Evolutionary conservation across 768 basidiomycete genomes (phyloP).

Genomic region (Cystofilobasidium ferigula): DNA sequence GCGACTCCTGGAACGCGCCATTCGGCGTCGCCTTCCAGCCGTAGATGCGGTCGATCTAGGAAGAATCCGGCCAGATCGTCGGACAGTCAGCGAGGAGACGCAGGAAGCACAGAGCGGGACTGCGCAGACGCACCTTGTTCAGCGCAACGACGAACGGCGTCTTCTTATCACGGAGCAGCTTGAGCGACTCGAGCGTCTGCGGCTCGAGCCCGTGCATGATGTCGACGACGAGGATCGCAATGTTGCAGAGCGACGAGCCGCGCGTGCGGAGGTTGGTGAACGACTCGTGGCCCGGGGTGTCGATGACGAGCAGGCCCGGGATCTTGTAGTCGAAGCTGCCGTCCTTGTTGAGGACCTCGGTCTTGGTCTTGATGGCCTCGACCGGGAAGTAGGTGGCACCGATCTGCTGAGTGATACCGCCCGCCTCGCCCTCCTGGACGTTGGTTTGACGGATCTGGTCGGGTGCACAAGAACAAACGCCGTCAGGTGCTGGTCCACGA

Average conservation of each 20-base stretch:
- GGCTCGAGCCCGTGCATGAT: slow-evolving; percentile 97
- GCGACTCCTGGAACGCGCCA: slow-evolving; percentile 80
- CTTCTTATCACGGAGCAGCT: slow-evolving; percentile 78
- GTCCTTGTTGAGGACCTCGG: slow-evolving; percentile 84
- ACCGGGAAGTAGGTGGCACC: slow-evolving; percentile 99
- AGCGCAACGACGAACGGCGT: slow-evolving; percentile 98
- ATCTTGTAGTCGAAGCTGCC: slow-evolving; percentile 84
- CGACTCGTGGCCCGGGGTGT: slow-evolving; percentile 98
- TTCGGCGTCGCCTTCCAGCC: slow-evolving; percentile 86
- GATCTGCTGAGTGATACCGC: slow-evolving; percentile 99
- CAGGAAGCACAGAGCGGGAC: slow-evolving; percentile 3
- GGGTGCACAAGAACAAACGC: background rate
- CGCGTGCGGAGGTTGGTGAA: slow-evolving; percentile 93
- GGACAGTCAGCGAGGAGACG: slow-evolving; percentile 15
- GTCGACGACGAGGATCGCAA: slow-evolving; percentile 96
- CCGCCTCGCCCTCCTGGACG: slow-evolving; percentile 98
- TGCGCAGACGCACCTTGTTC: slow-evolving; percentile 60
- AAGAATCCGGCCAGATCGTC: background rate
- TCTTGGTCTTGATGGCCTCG: slow-evolving; percentile 86
- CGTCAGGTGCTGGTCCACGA: slow-evolving; percentile 1
- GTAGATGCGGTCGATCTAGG: slow-evolving; percentile 91
- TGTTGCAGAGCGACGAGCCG: slow-evolving; percentile 95
- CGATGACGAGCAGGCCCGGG: slow-evolving; percentile 88
- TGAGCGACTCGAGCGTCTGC: slow-evolving; percentile 93
- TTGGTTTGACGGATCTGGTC: slow-evolving; percentile 94